Percentiles rank a stretch among this genome's conserved stretches.
These are phyloP conservation scores for Fusarium sp. DNA, from an alignment of 2,329 filamentous ascomycete species.

Conservation along the genomic window DNA sequence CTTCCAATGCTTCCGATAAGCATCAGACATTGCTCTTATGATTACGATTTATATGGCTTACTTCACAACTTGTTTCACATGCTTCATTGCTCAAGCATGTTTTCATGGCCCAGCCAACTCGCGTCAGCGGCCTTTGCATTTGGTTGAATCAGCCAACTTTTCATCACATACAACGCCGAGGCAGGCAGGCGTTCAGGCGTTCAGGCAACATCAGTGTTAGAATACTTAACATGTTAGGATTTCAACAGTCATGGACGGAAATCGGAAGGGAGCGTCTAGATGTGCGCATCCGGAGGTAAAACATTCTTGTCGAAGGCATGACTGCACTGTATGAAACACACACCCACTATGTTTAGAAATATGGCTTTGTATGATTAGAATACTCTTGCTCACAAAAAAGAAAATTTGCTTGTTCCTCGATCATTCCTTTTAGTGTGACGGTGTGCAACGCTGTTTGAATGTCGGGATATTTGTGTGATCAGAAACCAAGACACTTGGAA, in stretches of 20 bases:
- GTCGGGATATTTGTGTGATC: neutral
- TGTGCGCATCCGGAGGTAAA: slow-evolving; percentile 23
- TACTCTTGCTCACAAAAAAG: slow-evolving; percentile 32
- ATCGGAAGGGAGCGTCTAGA: slow-evolving; percentile 19
- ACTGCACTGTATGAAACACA: slow-evolving; percentile 21
- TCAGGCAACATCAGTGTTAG: slow-evolving; percentile 38
- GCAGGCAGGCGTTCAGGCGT: slow-evolving; percentile 18
- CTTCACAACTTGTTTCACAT: slow-evolving; percentile 27
- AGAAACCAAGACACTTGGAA: neutral
- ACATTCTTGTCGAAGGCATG: slow-evolving; percentile 20
- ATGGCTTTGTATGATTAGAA: slow-evolving; percentile 34
- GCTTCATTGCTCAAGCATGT: slow-evolving; percentile 20
- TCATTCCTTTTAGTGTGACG: neutral
- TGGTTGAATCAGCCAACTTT: slow-evolving; percentile 10
- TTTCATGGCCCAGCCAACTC: slow-evolving; percentile 3
- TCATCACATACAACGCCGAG: slow-evolving; percentile 25
- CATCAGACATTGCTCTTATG: slow-evolving; percentile 53
- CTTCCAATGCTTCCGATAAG: slow-evolving; percentile 35
- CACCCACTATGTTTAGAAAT: slow-evolving; percentile 32
- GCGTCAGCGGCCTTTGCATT: slow-evolving; percentile 17
- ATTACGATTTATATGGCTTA: slow-evolving; percentile 51
- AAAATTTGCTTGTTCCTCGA: slow-evolving; percentile 19
- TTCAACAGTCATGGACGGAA: slow-evolving; percentile 40
- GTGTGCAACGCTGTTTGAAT: neutral
- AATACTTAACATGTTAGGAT: slow-evolving; percentile 47